A percentile compares a stretch with the other conserved stretches of the same genome.
Conservation (phyloP, 2,329 filamentous ascomycete species). For the Catunica adiposa region DNA sequence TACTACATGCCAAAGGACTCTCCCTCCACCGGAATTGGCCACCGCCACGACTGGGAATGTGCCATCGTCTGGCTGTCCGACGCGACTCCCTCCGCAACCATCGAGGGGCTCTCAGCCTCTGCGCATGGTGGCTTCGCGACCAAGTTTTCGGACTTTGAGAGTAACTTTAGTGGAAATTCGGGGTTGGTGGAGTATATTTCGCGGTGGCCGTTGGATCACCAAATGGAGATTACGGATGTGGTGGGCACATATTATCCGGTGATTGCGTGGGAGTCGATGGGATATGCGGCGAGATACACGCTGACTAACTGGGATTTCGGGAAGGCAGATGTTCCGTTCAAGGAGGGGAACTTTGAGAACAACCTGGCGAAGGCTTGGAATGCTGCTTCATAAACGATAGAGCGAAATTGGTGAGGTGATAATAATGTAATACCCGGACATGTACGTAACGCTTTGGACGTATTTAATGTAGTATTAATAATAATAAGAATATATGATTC, state of each 20-base stretch:
- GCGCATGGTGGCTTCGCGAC: conserved; percentile 23
- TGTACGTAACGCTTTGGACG: too few species aligned
- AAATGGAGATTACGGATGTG: conserved; percentile 22
- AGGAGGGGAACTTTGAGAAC: conserved; percentile 20
- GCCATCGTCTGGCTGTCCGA: conserved; percentile 21
- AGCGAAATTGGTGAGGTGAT: background rate
- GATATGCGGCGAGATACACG: conserved; percentile 21
- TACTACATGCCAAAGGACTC: conserved; percentile 32
- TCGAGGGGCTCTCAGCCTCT: conserved; percentile 24
- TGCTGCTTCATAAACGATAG: background rate
- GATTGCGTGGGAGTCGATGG: conserved; percentile 28
- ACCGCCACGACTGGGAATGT: conserved; percentile 28
- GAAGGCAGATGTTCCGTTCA: conserved; percentile 26
- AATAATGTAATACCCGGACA: too few species aligned
- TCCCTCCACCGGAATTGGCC: conserved; percentile 21
- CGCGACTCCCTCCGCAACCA: conserved; percentile 18
- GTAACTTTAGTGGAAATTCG: conserved; percentile 11
- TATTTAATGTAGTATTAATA: too few species aligned
- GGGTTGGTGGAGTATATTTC: conserved; percentile 22
- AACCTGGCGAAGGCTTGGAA: conserved; percentile 13
- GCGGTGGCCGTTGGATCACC: conserved; percentile 20
- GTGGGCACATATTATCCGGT: conserved; percentile 25
- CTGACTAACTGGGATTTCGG: conserved; percentile 27
- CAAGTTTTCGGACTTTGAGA: conserved; percentile 12
- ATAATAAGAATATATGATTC: too few species aligned